phyloP scores from a whole-genome alignment of 2,329 filamentous ascomycete species.

The Monosporascus ibericus region DNA sequence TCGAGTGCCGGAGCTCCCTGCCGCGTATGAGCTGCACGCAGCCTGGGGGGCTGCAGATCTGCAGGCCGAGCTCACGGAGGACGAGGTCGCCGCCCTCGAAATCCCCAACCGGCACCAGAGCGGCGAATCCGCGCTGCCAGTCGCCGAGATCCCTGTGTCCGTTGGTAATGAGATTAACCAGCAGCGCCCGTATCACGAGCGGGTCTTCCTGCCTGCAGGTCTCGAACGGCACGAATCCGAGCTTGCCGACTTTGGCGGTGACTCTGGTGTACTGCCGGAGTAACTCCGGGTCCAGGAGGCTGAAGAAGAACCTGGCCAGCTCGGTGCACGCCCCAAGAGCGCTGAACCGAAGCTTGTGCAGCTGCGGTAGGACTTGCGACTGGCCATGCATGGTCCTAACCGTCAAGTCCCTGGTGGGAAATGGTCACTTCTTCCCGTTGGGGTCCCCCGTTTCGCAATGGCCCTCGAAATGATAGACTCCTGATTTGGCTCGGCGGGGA shows the following conservation, averaged over 20 bases:
- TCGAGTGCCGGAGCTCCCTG: conserved; percentile 1
- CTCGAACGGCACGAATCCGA: neutral
- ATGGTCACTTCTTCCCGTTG: neutral
- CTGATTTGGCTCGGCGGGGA: neutral
- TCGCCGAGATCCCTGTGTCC: neutral
- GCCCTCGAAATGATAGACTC: neutral
- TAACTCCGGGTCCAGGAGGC: neutral
- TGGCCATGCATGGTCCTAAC: too few relatives aligned
- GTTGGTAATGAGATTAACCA: conserved; percentile 2
- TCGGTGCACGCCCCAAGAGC: neutral
- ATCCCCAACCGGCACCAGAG: neutral
- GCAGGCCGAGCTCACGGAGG: neutral
- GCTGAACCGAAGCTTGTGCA: neutral
- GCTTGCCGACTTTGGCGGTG: neutral
- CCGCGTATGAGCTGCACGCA: neutral
- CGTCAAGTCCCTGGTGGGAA: neutral
- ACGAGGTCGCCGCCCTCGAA: neutral
- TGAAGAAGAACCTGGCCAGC: neutral
- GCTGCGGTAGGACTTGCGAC: neutral
- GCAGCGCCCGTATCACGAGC: neutral
- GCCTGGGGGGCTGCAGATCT: neutral
- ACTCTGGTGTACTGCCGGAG: neutral
- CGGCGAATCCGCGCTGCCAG: neutral
- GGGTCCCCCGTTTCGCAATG: neutral
- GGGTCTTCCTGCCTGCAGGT: neutral